A percentile compares a stretch with the other conserved stretches of the same genome.
Evolutionary conservation across 2,329 filamentous ascomycete species (phyloP).

Genomic region (Scytalidium lignicola): DNA sequence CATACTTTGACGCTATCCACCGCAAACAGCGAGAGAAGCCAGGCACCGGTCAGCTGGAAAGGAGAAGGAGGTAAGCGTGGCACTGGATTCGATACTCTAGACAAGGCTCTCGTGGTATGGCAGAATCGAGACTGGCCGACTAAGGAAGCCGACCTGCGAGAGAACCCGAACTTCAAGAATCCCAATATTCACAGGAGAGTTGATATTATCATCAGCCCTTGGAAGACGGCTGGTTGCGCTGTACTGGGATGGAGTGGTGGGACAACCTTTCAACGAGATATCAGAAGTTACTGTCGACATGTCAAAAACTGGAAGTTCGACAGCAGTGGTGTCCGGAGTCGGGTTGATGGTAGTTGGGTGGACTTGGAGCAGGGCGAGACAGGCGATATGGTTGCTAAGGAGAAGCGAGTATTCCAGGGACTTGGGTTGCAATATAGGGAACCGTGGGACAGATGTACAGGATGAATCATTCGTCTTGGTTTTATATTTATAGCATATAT

Average conservation of each 20-base stretch:
- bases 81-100: slow-evolving; percentile 76
- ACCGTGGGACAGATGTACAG: slow-evolving; percentile 56
- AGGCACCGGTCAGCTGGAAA: slow-evolving; percentile 52
- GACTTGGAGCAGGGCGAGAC: slow-evolving; percentile 59
- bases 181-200: slow-evolving; percentile 76
- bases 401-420: slow-evolving; percentile 74
- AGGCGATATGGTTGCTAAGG: slow-evolving; percentile 60
- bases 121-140: slow-evolving; percentile 56
- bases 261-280: slow-evolving; percentile 83
- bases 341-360: slow-evolving; percentile 61
- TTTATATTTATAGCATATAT: background rate
- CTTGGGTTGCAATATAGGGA: slow-evolving; percentile 64
- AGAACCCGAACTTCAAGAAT: slow-evolving; percentile 43
- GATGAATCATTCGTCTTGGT: background rate
- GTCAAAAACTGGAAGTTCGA: slow-evolving; percentile 78
- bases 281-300: slow-evolving; percentile 73
- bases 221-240: slow-evolving; percentile 84
- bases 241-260: slow-evolving; percentile 84
- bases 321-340: slow-evolving; percentile 74
- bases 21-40: slow-evolving; percentile 66
- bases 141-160: slow-evolving; percentile 27
- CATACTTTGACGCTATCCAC: slow-evolving; percentile 71
- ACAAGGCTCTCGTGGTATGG: slow-evolving; percentile 93
- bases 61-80: slow-evolving; percentile 35
- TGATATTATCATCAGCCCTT: slow-evolving; percentile 86